A percentile compares a stretch with the other conserved stretches of the same genome.
These are phyloP conservation scores for Mucor plumbeus DNA, from an alignment of 371 early-diverging fungal species.

Conservation along the genomic window DNA sequence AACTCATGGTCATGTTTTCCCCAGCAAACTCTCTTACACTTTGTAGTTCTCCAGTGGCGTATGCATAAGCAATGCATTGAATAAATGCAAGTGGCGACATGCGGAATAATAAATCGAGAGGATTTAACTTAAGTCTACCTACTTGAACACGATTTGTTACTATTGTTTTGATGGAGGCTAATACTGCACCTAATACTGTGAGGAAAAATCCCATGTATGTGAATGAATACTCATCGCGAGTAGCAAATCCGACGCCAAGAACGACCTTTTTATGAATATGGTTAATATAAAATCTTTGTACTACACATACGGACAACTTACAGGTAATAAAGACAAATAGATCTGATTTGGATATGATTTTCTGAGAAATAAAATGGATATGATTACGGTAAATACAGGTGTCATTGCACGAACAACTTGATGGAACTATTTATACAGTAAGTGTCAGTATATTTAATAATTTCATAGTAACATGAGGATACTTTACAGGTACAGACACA, in stretches of 20 bases:
- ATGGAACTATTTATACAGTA: slow-evolving; percentile 66
- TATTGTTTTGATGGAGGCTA: slow-evolving; percentile 86
- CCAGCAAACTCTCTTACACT: slow-evolving; percentile 54
- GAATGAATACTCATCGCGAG: slow-evolving; percentile 83
- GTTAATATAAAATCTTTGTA: not conserved
- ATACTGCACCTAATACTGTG: slow-evolving; percentile 81
- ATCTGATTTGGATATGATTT: slow-evolving; percentile 64
- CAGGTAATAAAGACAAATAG: slow-evolving; percentile 68
- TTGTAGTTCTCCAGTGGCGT: slow-evolving; percentile 71
- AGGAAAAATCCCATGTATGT: slow-evolving; percentile 72
- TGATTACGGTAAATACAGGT: slow-evolving; percentile 79
- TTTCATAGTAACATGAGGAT: not conserved
- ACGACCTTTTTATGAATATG: slow-evolving; percentile 55
- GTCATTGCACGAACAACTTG: slow-evolving; percentile 90
- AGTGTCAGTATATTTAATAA: not conserved
- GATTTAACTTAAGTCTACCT: slow-evolving; percentile 79
- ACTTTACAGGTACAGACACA: slow-evolving; percentile 31
- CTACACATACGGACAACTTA: slow-evolving; percentile 29
- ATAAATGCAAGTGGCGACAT: slow-evolving; percentile 84
- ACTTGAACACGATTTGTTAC: slow-evolving; percentile 84
- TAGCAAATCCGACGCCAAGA: slow-evolving; percentile 84
- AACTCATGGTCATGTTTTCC: slow-evolving; percentile 47
- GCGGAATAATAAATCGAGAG: slow-evolving; percentile 80
- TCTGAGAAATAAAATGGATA: slow-evolving; percentile 63
- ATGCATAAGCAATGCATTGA: slow-evolving; percentile 74